Percentiles rank a stretch among this genome's conserved stretches.
phyloP scores from a whole-genome alignment of 805 yeast genomes.

The Kuraishia floccosa region DNA sequence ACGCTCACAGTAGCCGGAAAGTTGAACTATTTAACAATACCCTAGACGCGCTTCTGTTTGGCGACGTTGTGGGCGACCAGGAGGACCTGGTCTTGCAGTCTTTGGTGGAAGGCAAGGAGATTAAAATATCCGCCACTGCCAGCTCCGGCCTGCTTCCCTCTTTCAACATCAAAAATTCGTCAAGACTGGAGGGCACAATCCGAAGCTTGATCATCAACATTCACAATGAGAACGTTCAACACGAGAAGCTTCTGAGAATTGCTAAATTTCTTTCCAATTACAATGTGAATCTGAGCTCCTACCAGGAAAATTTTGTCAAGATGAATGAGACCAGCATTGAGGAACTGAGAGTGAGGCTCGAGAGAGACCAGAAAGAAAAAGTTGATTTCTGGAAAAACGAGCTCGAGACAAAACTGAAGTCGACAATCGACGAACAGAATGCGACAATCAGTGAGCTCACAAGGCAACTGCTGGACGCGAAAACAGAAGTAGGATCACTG shows the following conservation, averaged over 20 bases:
- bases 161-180: conserved; percentile 45
- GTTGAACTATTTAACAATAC: conserved; percentile 20
- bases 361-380: background rate
- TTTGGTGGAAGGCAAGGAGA: conserved; percentile 31
- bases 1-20: conserved; percentile 12
- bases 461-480: background rate
- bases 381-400: background rate
- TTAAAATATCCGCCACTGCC: conserved; percentile 22
- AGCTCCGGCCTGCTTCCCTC: conserved; percentile 48
- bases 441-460: no score
- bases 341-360: background rate
- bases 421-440: no score
- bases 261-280: conserved; percentile 44
- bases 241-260: conserved; percentile 39
- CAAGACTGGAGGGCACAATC: conserved; percentile 43
- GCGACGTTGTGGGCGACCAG: conserved; percentile 21
- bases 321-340: background rate
- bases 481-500: background rate
- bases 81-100: conserved; percentile 12
- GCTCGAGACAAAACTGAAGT: background rate
- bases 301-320: conserved; percentile 1
- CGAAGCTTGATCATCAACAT: conserved; percentile 42
- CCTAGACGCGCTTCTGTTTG: conserved; percentile 22
- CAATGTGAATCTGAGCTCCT: conserved; percentile 9
- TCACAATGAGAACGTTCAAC: conserved; percentile 48